These are phyloP conservation scores for Selaginella tamariscina DNA, from an alignment of 75 land plant species.

Conservation along the genomic window DNA sequence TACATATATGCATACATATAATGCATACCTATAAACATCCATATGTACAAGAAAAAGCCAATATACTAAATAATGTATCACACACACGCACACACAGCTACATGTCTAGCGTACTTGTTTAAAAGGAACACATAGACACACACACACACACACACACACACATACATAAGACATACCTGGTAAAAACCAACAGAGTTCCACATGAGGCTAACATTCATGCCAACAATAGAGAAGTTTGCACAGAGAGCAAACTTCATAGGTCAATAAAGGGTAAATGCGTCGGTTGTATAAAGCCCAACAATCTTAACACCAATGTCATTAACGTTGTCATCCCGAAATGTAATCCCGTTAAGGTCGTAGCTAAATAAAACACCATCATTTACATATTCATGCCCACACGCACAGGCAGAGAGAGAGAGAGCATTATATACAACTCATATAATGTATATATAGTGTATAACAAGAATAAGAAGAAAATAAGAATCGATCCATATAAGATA, in stretches of 20 bases:
- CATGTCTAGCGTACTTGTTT: background rate
- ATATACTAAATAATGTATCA: background rate
- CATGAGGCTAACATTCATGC: slow-evolving; percentile 98
- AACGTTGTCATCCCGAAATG: slow-evolving; percentile 84
- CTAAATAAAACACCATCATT: slow-evolving; percentile 50
- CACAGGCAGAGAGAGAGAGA: too few species aligned
- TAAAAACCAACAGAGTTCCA: slow-evolving; percentile 97
- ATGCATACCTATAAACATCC: too few species aligned
- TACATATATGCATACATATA: too few species aligned
- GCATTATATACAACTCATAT: too few species aligned
- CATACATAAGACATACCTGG: slow-evolving; percentile 40
- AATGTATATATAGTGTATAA: too few species aligned
- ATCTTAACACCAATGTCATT: slow-evolving; percentile 65
- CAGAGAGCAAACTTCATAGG: slow-evolving; percentile 70
- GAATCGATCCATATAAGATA: too few species aligned
- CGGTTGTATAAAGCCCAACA: slow-evolving; percentile 69
- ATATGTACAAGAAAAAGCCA: background rate
- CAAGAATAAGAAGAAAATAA: too few species aligned
- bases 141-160: background rate
- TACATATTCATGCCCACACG: too few species aligned
- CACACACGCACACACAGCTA: background rate
- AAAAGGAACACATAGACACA: slow-evolving; percentile 1
- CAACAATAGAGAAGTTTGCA: slow-evolving; percentile 94
- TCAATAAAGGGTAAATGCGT: slow-evolving; percentile 65
- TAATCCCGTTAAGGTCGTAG: slow-evolving; percentile 85